Evolutionary conservation across 1,139 yeast species (phyloP).

Genomic region (Candida frijolesensis): DNA sequence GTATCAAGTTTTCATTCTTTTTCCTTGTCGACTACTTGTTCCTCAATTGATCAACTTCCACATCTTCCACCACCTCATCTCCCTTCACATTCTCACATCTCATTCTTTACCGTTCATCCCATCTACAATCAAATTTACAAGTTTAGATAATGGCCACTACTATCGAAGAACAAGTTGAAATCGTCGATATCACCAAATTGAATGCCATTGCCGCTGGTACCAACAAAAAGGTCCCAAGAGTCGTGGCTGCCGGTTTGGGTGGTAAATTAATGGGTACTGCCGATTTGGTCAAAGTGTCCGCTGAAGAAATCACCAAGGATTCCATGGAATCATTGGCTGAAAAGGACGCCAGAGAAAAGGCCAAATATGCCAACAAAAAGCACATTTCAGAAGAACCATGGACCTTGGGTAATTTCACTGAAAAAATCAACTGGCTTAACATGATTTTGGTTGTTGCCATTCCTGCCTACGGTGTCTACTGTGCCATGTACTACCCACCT

Average conservation of each 20-base stretch:
- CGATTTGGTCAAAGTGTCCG: slow-evolving; percentile 65
- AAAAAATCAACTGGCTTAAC: slow-evolving; percentile 94
- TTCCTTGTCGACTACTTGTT: too few species aligned
- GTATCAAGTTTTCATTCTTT: neutral
- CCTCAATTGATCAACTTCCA: neutral
- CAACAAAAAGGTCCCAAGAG: slow-evolving; percentile 65
- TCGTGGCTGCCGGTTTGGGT: slow-evolving; percentile 77
- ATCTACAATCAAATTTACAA: neutral
- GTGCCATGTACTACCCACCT: slow-evolving; percentile 54
- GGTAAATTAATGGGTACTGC: slow-evolving; percentile 82
- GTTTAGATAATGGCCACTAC: slow-evolving; percentile 4
- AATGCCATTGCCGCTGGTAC: slow-evolving; percentile 91
- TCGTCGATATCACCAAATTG: slow-evolving; percentile 71
- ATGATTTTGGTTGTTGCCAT: slow-evolving; percentile 71
- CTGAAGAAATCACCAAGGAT: slow-evolving; percentile 60
- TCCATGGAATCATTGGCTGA: slow-evolving; percentile 51
- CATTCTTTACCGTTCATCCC: neutral
- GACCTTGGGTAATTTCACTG: slow-evolving; percentile 80
- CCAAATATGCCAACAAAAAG: slow-evolving; percentile 45
- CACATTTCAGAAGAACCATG: slow-evolving; percentile 94
- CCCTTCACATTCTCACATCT: neutral
- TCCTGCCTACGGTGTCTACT: slow-evolving; percentile 65
- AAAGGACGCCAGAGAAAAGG: slow-evolving; percentile 57
- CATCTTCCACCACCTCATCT: neutral
- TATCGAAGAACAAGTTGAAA: slow-evolving; percentile 33